Evolutionary conservation across 176 grass and related monocot genomes (phyloP).

Genomic region (Aegilops speltoides): DNA sequence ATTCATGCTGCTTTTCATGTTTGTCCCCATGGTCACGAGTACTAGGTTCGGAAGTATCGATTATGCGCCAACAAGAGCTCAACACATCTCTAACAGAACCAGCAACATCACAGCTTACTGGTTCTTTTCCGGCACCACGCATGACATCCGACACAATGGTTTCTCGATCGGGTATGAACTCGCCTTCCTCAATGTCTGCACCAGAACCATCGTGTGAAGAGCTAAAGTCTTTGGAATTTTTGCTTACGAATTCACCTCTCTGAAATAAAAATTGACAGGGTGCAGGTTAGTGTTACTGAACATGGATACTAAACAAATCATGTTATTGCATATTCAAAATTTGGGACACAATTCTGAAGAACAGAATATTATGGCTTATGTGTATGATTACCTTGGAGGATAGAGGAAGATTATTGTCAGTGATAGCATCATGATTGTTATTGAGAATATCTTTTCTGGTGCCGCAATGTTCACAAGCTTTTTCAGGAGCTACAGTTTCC

Average conservation of each 20-base stretch:
- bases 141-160: not conserved
- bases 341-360: conserved; percentile 11
- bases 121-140: not conserved
- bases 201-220: not conserved
- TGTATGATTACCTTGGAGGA: conserved; percentile 32
- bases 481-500: not conserved
- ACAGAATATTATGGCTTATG: not conserved
- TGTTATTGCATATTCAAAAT: not conserved
- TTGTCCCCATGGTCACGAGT: not conserved
- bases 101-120: conserved; percentile 20
- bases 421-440: not conserved
- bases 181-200: conserved; percentile 35
- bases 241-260: conserved; percentile 4
- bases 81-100: not conserved
- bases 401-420: not conserved
- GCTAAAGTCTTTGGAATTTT: not conserved
- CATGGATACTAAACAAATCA: not conserved
- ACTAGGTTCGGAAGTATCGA: not conserved
- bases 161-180: conserved; percentile 31
- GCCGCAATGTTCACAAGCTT: conserved; percentile 42
- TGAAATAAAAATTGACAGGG: conserved; percentile 26
- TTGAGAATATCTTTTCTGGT: not conserved
- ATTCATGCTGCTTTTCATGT: conserved; percentile 14
- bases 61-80: not conserved
- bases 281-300: not conserved